Evolutionary conservation across 331 rosid species (phyloP), one percentile per base, ranked within the genome.

Genomic region (Pyrus hybrid): DNA sequence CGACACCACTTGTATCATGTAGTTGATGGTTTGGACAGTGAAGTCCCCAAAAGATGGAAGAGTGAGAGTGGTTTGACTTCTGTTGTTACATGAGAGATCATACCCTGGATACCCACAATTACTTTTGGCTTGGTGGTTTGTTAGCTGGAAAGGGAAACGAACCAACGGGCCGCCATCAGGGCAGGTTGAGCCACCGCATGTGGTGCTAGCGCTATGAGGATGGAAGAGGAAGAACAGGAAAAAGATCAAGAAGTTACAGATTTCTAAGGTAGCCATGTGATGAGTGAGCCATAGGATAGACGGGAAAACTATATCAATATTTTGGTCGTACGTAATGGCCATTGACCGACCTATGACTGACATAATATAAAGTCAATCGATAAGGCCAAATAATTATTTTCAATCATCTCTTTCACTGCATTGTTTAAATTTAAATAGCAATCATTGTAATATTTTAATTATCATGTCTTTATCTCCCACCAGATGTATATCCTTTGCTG

Each of bases 121-220:
- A 54, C 33, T 32, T 33, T 33, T 33, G 25, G 23, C 11, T 57
- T 75, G 73, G 20, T 7, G 16, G 26, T 14, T 13, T 43, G 1
- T 9, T 8, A 8, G 66, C 16, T 2, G 82, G 81, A 90, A 90
- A 35, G 95, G 95, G 57, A 87, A 90, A 3, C 43, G 51, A 41
- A 87, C 76, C 26, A 49, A 4, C 2, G 1, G 20, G 10, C 14
- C 28, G 0, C 47, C 63, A 3, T 25, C 12, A 13, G 12, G 4
- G 49, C 78, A 79, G 17, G 22, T 47, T n/a, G 56, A 70, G 30
- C 5, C 23, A 7, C 28, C 8, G 57, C 79, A 79, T 6, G 18
- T 3, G 16, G 4, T 28, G 8, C 75, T 65, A 0, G 32, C 16
- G 13, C 17, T 23, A 4, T 25, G 61, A 61, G 35, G 47, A 26